Evolutionary conservation across 805 yeast genomes (phyloP).

Genomic region (Kuraishia borneana): DNA sequence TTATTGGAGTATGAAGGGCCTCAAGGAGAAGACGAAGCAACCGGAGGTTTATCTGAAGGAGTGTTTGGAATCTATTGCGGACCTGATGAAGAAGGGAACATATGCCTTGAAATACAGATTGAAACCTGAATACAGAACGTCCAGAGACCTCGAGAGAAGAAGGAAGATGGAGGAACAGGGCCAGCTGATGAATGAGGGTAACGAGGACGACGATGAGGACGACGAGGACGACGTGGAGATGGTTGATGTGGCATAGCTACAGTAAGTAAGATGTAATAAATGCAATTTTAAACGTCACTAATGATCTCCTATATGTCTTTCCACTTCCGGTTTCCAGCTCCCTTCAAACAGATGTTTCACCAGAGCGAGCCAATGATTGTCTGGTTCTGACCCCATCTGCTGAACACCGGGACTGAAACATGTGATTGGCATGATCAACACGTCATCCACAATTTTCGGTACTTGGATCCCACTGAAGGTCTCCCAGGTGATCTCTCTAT

Average conservation of each 20-base stretch:
- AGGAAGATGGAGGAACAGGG: slow-evolving; percentile 46
- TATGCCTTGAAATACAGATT: slow-evolving; percentile 86
- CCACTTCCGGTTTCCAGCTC: slow-evolving; percentile 39
- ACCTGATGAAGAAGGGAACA: slow-evolving; percentile 87
- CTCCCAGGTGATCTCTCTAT: slow-evolving; percentile 38
- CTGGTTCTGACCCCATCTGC: slow-evolving; percentile 49
- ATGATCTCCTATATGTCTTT: slow-evolving; percentile 5
- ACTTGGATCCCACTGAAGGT: slow-evolving; percentile 46
- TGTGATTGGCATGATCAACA: slow-evolving; percentile 62
- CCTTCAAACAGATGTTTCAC: slow-evolving; percentile 58
- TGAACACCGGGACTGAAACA: slow-evolving; percentile 59
- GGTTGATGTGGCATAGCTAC: slow-evolving; percentile 52
- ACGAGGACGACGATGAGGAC: slow-evolving; percentile 39
- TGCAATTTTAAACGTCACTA: not conserved
- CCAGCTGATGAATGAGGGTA: slow-evolving; percentile 20
- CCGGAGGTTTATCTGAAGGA: slow-evolving; percentile 92
- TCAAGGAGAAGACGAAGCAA: slow-evolving; percentile 88
- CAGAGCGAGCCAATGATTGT: slow-evolving; percentile 37
- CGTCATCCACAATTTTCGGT: slow-evolving; percentile 54
- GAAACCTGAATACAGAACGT: slow-evolving; percentile 79
- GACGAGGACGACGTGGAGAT: slow-evolving; percentile 63
- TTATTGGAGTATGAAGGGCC: slow-evolving; percentile 92
- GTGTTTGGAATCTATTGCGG: slow-evolving; percentile 81
- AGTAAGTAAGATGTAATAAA: not conserved
- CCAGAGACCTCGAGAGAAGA: slow-evolving; percentile 68